These are phyloP conservation scores for Eragrostis curvula DNA, from an alignment of 176 grass and related monocot species.

Conservation along the genomic window DNA sequence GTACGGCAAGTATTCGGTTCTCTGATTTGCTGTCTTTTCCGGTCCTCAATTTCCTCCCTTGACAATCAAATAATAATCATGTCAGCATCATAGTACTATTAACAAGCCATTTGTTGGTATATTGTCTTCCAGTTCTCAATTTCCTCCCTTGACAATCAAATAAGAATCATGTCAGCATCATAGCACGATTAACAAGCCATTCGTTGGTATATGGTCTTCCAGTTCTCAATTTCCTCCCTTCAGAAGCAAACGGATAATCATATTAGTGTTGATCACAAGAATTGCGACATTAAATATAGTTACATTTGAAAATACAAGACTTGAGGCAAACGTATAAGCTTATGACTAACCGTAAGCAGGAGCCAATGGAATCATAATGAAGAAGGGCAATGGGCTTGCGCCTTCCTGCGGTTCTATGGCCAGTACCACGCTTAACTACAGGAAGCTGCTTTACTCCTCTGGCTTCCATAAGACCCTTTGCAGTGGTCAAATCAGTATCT, in stretches of 20 bases:
- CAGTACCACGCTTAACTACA: constrained; percentile 82
- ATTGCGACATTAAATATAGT: not conserved
- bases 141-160: not conserved
- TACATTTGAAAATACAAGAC: constrained; percentile 7
- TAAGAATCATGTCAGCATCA: constrained; percentile 2
- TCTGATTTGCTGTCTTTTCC: not conserved
- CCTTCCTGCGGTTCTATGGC: constrained; percentile 59
- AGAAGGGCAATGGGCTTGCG: constrained; percentile 78
- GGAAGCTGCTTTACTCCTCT: constrained; percentile 94
- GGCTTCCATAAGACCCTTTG: constrained; percentile 93
- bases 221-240: constrained; percentile 14
- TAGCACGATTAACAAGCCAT: not conserved
- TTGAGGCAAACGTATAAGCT: constrained; percentile 13
- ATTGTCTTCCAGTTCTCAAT: not conserved
- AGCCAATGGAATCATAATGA: constrained; percentile 78
- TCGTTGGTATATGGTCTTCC: not conserved
- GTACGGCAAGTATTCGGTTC: constrained; percentile 53
- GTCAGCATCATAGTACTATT: not conserved
- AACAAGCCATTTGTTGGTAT: too few relatives aligned
- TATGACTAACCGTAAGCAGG: constrained; percentile 76
- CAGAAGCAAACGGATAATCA: not conserved
- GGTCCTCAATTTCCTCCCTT: not conserved
- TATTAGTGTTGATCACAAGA: constrained; percentile 18
- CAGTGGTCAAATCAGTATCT: constrained; percentile 93
- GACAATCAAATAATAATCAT: not conserved